Conservation (phyloP, 2,329 filamentous ascomycete species). For the Scopulariopsis brevicaulis region DNA sequence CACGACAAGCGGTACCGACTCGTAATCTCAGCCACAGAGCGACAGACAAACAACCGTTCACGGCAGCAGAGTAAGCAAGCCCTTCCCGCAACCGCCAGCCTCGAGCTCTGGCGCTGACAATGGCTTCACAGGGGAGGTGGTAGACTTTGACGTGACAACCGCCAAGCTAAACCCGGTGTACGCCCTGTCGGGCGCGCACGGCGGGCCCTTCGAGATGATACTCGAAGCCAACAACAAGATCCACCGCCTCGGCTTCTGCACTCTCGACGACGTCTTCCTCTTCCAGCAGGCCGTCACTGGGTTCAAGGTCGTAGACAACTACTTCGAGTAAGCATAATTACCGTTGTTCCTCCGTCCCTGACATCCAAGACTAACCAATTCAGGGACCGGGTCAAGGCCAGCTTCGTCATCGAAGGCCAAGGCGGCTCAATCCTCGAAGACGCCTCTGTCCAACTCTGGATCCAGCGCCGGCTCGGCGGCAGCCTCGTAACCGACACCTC, state of each 20-base stretch:
- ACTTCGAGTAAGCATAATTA: conserved; percentile 11
- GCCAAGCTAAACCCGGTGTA: conserved; percentile 15
- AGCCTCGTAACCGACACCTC: conserved; percentile 17
- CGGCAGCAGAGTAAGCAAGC: conserved; percentile 11
- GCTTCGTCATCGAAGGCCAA: conserved; percentile 15
- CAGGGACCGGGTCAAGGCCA: conserved; percentile 13
- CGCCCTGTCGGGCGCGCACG: conserved; percentile 11
- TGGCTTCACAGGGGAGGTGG: conserved; percentile 3
- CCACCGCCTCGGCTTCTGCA: conserved; percentile 15
- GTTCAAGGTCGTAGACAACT: conserved; percentile 17
- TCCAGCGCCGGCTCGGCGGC: conserved; percentile 15
- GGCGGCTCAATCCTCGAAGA: conserved; percentile 12
- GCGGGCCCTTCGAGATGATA: conserved; percentile 15
- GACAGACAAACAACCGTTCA: not conserved
- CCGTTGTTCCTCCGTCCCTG: not conserved
- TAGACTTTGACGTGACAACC: conserved; percentile 19
- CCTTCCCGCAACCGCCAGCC: not conserved
- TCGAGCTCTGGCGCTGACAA: not conserved
- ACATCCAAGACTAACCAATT: not conserved
- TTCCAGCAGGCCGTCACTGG: conserved; percentile 22
- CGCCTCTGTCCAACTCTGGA: conserved; percentile 20
- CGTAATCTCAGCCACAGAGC: conserved; percentile 9
- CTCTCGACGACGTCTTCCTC: conserved; percentile 14
- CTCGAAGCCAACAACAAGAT: conserved; percentile 18
- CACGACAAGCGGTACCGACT: conserved; percentile 14